Evolutionary conservation across 2,329 filamentous ascomycete genomes (phyloP).

Genomic region (Metarhizium guizhouense): DNA sequence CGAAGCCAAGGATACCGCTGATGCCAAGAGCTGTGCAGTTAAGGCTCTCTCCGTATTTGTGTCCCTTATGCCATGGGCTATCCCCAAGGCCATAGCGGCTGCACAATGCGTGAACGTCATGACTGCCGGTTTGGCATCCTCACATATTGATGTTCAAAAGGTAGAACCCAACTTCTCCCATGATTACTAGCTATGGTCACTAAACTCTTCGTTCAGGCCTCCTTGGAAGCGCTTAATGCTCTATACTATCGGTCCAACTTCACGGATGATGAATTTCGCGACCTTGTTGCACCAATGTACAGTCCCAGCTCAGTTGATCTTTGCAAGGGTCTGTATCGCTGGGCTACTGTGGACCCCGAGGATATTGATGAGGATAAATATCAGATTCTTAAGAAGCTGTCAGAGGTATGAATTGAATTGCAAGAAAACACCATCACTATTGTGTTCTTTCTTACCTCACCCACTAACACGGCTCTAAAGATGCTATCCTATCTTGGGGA

Average conservation of each 20-base stretch:
- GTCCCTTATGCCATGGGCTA: conserved; percentile 78
- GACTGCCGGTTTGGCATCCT: conserved; percentile 60
- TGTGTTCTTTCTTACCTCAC: background rate
- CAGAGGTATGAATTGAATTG: conserved; percentile 54
- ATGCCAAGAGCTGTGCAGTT: conserved; percentile 61
- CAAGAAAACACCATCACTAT: background rate
- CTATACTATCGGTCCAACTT: conserved; percentile 70
- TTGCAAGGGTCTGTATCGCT: conserved; percentile 66
- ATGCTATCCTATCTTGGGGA: conserved; percentile 78
- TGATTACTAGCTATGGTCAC: conserved; percentile 3
- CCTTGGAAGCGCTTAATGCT: conserved; percentile 74
- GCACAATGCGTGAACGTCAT: conserved; percentile 62
- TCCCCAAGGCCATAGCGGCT: conserved; percentile 69
- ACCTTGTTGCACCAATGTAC: conserved; percentile 73
- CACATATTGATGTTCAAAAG: conserved; percentile 65
- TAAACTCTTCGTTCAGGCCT: conserved; percentile 42
- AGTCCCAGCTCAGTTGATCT: conserved; percentile 60
- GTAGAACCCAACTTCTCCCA: conserved; percentile 26
- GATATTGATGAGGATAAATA: conserved; percentile 91
- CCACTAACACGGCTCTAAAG: conserved; percentile 30
- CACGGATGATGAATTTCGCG: conserved; percentile 67
- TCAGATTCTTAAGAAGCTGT: conserved; percentile 84
- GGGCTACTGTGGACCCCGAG: conserved; percentile 69
- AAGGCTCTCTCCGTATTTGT: conserved; percentile 71
- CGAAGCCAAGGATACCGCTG: conserved; percentile 53